A percentile compares a stretch with the other conserved stretches of the same genome.
phyloP scores from a whole-genome alignment of 805 yeast species.

The Sugiyamaella marilandica region DNA sequence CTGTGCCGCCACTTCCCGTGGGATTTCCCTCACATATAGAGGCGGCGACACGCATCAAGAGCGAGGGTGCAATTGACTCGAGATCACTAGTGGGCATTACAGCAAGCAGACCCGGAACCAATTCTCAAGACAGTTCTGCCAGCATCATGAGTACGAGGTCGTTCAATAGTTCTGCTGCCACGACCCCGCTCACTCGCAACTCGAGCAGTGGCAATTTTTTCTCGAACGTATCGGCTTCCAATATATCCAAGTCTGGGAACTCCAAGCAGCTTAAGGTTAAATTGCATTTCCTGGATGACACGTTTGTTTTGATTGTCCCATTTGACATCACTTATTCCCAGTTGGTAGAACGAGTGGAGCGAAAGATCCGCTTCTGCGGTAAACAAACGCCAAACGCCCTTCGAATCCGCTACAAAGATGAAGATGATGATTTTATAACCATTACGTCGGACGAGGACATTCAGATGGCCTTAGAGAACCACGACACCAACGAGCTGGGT shows the following conservation, averaged over 20 bases:
- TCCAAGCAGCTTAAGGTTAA: constrained; percentile 34
- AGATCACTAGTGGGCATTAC: background rate
- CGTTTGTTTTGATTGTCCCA: constrained; percentile 64
- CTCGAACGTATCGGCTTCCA: constrained; percentile 10
- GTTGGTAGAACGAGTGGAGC: constrained; percentile 53
- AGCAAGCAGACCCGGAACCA: constrained; percentile 5
- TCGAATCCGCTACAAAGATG: constrained; percentile 79
- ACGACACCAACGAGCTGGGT: constrained; percentile 6
- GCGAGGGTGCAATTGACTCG: constrained; percentile 16
- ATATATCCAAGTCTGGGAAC: constrained; percentile 11
- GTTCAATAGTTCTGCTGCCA: constrained; percentile 13
- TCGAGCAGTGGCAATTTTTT: background rate
- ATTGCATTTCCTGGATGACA: constrained; percentile 32
- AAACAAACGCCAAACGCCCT: constrained; percentile 38
- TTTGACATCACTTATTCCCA: constrained; percentile 46
- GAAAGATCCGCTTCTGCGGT: constrained; percentile 52
- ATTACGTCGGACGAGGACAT: constrained; percentile 86
- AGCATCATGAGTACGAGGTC: constrained; percentile 6
- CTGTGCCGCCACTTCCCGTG: background rate
- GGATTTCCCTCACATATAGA: constrained; percentile 4
- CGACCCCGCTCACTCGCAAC: constrained; percentile 11
- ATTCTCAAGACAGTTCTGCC: constrained; percentile 15
- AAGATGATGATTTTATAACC: constrained; percentile 89
- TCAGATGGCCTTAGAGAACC: constrained; percentile 68
- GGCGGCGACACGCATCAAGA: constrained; percentile 15